Base-by-base conservation (phyloP, 2,329 filamentous ascomycete genomes). In the Fonsecaea erecta region DNA sequence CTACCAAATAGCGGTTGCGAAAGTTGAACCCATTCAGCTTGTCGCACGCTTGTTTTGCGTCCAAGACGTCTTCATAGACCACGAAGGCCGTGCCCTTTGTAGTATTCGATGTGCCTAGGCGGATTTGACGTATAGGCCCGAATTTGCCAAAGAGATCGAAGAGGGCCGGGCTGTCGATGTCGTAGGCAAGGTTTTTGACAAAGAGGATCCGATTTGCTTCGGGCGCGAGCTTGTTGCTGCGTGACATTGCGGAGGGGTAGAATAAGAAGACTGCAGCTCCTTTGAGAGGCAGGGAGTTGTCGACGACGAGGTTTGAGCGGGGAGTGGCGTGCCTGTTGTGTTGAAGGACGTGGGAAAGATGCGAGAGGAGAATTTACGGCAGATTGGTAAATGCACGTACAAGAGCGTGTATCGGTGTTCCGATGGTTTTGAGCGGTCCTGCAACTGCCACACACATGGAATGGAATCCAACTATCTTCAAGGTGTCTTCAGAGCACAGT, bases 11-110 rank as follows among this genome's bases (percentile, higher is more conserved):
- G 78, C 95, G 91, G 83, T 94, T 97, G 84, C 99, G 95, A 81
- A 99, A 99, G 84, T 99, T 99, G 88, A 96, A 99, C 78, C 95
- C 95, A 85, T 99, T 99, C 79, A 99, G 86, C 84, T 98, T 97
- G 85, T 99, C 95, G 85, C 95, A 98, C 77, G 95, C 95, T 82
- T 93, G 90, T 84, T 99, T 99, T 73, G 95, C 93, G 85, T 99
- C 95, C 86, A 95, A 91, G 73, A 98, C 94, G 86, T 99, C 95
- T 82, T 98, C 95, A 85, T 97, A 99, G 81, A 99, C 95, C 74
- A 99, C 95, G 81, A 97, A 99, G 72, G 94, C 95, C 60, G 95
- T 99, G 78, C 95, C 95, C 82, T 98, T 99, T 75, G 95, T 97
- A 80, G 95, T 94, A 82, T 89, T 93, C 73, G 94, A 92, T 77